Conservation (phyloP, 768 basidiomycete species). For the Clathrus columnatus region DNA sequence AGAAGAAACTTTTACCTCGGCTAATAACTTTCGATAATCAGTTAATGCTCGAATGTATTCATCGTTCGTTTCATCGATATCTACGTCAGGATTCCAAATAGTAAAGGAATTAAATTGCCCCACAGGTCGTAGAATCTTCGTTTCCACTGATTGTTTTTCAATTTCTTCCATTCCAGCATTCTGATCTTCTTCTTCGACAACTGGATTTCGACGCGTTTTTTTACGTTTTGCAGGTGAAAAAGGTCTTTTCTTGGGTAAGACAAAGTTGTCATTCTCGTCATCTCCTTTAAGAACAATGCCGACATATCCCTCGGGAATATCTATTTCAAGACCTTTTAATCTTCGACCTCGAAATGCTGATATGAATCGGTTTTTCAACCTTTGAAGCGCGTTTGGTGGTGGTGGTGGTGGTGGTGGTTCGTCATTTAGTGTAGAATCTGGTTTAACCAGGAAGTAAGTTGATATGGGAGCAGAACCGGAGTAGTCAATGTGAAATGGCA, state of each 20-base stretch:
- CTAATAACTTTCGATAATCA: conserved; percentile 63
- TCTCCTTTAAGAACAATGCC: conserved; percentile 51
- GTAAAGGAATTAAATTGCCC: conserved; percentile 57
- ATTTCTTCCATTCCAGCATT: conserved; percentile 15
- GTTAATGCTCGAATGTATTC: conserved; percentile 60
- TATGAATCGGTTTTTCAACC: conserved; percentile 31
- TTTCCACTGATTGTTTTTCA: conserved; percentile 18
- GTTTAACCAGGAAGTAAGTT: conserved; percentile 57
- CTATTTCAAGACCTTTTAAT: conserved; percentile 56
- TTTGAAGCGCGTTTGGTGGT: not conserved
- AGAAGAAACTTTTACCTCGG: conserved; percentile 37
- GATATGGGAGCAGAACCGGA: conserved; percentile 65
- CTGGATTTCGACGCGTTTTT: conserved; percentile 19
- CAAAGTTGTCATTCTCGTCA: conserved; percentile 10
- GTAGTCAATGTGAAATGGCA: conserved; percentile 76
- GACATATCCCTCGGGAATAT: conserved; percentile 55
- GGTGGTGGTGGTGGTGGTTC: not conserved
- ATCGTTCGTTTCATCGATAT: conserved; percentile 59
- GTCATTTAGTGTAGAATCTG: conserved; percentile 16
- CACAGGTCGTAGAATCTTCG: conserved; percentile 28
- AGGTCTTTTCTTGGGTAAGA: conserved; percentile 14
- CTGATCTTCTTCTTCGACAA: conserved; percentile 23
- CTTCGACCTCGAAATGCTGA: conserved; percentile 72
- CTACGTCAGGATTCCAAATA: conserved; percentile 68
- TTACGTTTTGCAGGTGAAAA: conserved; percentile 17